A percentile compares a stretch with the other conserved stretches of the same genome.
Conservation (phyloP, 179 eudicot genomes). For the Camellia oleifera region DNA sequence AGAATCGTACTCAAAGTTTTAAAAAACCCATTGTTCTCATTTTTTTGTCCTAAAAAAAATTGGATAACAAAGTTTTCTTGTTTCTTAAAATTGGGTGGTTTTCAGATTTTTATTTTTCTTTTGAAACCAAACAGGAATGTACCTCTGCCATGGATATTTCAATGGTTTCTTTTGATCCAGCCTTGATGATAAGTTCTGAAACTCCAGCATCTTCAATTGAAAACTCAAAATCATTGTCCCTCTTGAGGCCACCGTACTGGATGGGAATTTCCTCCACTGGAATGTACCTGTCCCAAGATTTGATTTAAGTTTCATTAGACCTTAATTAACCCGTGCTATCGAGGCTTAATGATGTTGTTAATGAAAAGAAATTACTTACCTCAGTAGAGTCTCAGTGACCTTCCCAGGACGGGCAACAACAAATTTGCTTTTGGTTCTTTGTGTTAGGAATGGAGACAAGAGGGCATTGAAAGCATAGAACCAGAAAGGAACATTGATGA, state of each 20-base stretch:
- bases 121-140: background rate
- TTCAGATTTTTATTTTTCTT: too few relatives aligned
- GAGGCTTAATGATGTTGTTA: background rate
- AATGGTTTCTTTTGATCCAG: constrained; percentile 43
- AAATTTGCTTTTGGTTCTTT: constrained; percentile 71
- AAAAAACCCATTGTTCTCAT: too few relatives aligned
- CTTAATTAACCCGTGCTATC: too few relatives aligned
- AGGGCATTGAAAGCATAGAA: constrained; percentile 59
- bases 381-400: constrained; percentile 68
- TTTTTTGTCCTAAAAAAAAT: too few relatives aligned
- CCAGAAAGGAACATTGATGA: constrained; percentile 76
- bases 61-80: too few relatives aligned
- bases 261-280: constrained; percentile 47
- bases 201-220: constrained; percentile 32
- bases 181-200: constrained; percentile 42
- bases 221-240: constrained; percentile 54
- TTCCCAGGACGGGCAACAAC: constrained; percentile 58
- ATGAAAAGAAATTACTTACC: constrained; percentile 32
- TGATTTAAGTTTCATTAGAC: background rate
- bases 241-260: constrained; percentile 60
- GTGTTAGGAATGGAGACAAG: constrained; percentile 60
- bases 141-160: constrained; percentile 52
- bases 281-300: constrained; percentile 43
- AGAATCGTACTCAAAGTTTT: background rate
- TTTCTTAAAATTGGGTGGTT: too few relatives aligned